Percentiles rank a stretch among this genome's conserved stretches.
phyloP scores from a whole-genome alignment of 2,329 filamentous ascomycete genomes.

The Scytalidium sp. region DNA sequence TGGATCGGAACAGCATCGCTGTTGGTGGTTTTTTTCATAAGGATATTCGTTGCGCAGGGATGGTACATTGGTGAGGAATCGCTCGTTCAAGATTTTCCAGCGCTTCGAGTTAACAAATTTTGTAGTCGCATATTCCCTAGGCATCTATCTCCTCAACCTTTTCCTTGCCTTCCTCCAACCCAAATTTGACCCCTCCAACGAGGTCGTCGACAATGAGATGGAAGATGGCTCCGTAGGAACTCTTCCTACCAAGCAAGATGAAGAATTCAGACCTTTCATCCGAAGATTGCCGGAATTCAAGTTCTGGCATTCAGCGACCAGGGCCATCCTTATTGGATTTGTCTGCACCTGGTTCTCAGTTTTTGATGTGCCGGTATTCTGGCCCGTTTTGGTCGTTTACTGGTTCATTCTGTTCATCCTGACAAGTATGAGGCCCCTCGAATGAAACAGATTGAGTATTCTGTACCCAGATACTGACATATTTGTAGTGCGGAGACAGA shows the following conservation, averaged over 20 bases:
- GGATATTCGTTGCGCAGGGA: slow-evolving; percentile 89
- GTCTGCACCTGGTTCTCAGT: slow-evolving; percentile 88
- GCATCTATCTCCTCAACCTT: slow-evolving; percentile 97
- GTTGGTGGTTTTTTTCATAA: slow-evolving; percentile 78
- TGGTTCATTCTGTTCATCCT: slow-evolving; percentile 96
- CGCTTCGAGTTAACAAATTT: slow-evolving; percentile 4
- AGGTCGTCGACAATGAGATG: slow-evolving; percentile 87
- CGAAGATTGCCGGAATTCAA: slow-evolving; percentile 97
- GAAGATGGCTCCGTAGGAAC: slow-evolving; percentile 82
- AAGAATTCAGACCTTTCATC: slow-evolving; percentile 98
- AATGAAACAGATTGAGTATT: not conserved
- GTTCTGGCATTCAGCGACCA: slow-evolving; percentile 97
- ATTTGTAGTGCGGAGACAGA: slow-evolving; percentile 86
- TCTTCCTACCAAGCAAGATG: slow-evolving; percentile 91
- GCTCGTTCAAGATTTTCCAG: slow-evolving; percentile 5
- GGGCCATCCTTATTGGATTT: slow-evolving; percentile 80
- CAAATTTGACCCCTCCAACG: slow-evolving; percentile 97
- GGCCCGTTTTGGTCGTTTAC: slow-evolving; percentile 97
- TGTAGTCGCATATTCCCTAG: slow-evolving; percentile 90
- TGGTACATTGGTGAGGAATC: slow-evolving; percentile 86
- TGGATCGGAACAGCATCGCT: slow-evolving; percentile 80
- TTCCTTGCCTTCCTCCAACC: slow-evolving; percentile 98
- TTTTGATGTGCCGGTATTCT: slow-evolving; percentile 98
- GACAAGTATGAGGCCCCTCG: slow-evolving; percentile 68
- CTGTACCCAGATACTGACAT: not conserved